phyloP scores from a whole-genome alignment of 2,329 filamentous ascomycete species.

The Periconia sp. region DNA sequence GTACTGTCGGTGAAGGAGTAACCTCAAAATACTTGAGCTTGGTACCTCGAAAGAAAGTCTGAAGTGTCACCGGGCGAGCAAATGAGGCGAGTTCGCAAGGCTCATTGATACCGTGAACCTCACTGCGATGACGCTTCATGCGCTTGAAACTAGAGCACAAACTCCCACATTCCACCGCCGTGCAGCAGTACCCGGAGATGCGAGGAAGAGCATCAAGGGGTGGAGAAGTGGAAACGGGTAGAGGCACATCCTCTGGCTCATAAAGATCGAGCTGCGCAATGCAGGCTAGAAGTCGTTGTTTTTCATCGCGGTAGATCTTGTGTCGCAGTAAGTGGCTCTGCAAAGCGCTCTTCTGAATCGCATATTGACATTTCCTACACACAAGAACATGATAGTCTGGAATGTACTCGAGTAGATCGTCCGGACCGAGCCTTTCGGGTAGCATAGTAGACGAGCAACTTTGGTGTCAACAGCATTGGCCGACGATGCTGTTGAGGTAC shows the following conservation, averaged over 20 bases:
- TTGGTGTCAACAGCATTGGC: too few relatives aligned
- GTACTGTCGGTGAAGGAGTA: slow-evolving; percentile 9
- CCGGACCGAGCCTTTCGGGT: slow-evolving; percentile 17
- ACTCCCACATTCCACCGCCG: slow-evolving; percentile 27
- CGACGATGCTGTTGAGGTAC: too few relatives aligned
- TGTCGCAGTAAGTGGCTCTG: slow-evolving; percentile 46
- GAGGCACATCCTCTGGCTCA: slow-evolving; percentile 38
- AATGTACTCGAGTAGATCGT: slow-evolving; percentile 27
- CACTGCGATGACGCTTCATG: slow-evolving; percentile 42
- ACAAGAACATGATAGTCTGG: slow-evolving; percentile 36
- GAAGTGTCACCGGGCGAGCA: slow-evolving; percentile 29
- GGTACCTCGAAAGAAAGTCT: slow-evolving; percentile 48
- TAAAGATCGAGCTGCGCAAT: slow-evolving; percentile 33
- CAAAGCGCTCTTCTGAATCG: slow-evolving; percentile 47
- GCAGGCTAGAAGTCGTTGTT: slow-evolving; percentile 29
- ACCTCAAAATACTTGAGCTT: slow-evolving; percentile 49
- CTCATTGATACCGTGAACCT: slow-evolving; percentile 25
- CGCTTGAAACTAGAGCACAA: slow-evolving; percentile 44
- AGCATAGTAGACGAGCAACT: too few relatives aligned
- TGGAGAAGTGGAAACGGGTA: slow-evolving; percentile 23
- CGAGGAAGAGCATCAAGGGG: slow-evolving; percentile 37
- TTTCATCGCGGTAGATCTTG: slow-evolving; percentile 45
- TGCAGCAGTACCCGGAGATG: slow-evolving; percentile 38
- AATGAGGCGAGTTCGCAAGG: slow-evolving; percentile 6
- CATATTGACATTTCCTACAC: slow-evolving; percentile 45